Evolutionary conservation across 345 rosid species (phyloP), one percentile per base, ranked within the genome.

Genomic region (Boechera divaricarpa): DNA sequence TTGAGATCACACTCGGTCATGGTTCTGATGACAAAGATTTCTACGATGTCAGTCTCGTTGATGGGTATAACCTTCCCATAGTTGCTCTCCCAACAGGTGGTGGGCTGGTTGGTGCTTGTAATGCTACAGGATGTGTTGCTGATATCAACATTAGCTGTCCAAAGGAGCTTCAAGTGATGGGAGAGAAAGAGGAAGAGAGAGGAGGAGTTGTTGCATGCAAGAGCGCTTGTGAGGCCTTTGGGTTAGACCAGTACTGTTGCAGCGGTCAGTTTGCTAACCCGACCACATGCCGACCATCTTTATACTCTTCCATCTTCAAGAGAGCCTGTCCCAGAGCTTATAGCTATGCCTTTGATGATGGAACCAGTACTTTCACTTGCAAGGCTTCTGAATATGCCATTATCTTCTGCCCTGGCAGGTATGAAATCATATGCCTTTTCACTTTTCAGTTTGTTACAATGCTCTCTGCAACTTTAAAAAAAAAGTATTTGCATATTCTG

Each of bases 191-290:
- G 13, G 77, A 36, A 49, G 80, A 67, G 66, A 86, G 82, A 35
- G 86, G 76, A 67, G 91, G 72, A 60, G 92, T 86, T 51, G 87
- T 91, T 1, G 97, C 87, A 10, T 88, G 98, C 79, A 92, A 83
- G 85, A 92, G 98, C 29, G 97, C 94, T 4, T 94, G 98, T 26
- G 94, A 81, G 41, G 98, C 98, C 64, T 94, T 94, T 70, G 86
- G 96, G 45, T 82, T 87, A 11, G 90, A 90, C 80, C 93, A 89
- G 82, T 89, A 90, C 78, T 94, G 97, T 79, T 95, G 98, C 80
- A 89, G 98, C 67, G 94, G 98, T 31, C 85, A 87, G 74, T 95
- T 90, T 75, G 99, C 97, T 28, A 90, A 89, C 80, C 94, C 96
- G 6, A 87, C 81, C 36, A 85, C 97, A 28, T 92, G 94, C 57